Evolutionary conservation across 306 rosid genomes (phyloP).

Genomic region (Clitoria ternatea): DNA sequence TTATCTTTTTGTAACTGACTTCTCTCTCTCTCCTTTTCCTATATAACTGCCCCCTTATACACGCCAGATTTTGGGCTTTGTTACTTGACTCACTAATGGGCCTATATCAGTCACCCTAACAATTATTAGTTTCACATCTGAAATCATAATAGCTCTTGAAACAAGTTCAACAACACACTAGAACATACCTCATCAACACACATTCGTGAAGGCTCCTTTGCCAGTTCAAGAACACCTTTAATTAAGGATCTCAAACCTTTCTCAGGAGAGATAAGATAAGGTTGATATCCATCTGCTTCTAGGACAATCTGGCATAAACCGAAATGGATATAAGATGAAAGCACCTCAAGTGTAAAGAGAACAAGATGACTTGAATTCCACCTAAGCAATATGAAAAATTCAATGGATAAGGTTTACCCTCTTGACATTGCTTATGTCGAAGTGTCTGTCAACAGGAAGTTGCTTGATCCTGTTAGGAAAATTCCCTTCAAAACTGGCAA

Average conservation of each 20-base stretch:
- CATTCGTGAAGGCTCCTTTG: slow-evolving; percentile 93
- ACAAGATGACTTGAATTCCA: slow-evolving; percentile 2
- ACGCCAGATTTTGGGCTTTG: no score
- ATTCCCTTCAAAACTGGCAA: slow-evolving; percentile 98
- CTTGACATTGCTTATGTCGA: slow-evolving; percentile 91
- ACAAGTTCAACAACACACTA: slow-evolving; percentile 6
- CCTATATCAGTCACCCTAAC: not conserved
- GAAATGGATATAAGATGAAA: slow-evolving; percentile 13
- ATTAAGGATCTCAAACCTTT: slow-evolving; percentile 97
- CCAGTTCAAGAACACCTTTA: slow-evolving; percentile 94
- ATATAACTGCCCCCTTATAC: no score
- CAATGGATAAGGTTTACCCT: slow-evolving; percentile 49
- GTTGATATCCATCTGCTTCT: slow-evolving; percentile 99
- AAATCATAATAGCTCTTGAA: slow-evolving; percentile 12
- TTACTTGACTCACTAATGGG: no score
- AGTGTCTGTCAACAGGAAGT: slow-evolving; percentile 93
- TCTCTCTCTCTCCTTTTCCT: no score
- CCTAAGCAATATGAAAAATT: not conserved
- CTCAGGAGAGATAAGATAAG: slow-evolving; percentile 97
- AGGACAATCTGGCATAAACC: slow-evolving; percentile 68
- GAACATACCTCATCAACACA: slow-evolving; percentile 95
- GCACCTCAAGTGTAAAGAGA: slow-evolving; percentile 10
- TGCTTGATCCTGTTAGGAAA: slow-evolving; percentile 93
- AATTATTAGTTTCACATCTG: slow-evolving; percentile 7
- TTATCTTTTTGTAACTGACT: no score